Base-by-base conservation (phyloP, 1,284 basidiomycete species). In the Anthracocystis panici-leucophaei region DNA sequence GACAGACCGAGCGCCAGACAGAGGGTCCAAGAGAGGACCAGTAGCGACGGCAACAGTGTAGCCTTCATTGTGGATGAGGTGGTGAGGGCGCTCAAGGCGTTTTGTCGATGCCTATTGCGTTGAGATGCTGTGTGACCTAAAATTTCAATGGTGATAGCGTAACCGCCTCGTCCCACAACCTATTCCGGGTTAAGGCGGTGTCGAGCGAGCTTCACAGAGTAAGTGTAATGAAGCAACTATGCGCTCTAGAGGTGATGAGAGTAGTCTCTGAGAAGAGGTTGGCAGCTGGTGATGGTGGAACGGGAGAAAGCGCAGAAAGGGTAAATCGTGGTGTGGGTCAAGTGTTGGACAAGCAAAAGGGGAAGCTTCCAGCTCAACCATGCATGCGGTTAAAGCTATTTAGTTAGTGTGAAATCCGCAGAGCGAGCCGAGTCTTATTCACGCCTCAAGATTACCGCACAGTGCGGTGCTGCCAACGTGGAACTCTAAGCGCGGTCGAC, bases 11-110 rank as follows among this genome's bases (percentile, higher is more conserved):
- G 60, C 23, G 64, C 54, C 3, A 75, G 50, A 29, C 64, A 75
- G 5, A 75, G 64, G 25, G 73, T 70, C 60, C 40, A 57, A 9
- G 67, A 75, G n/a, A 75, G 57, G 44, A 64, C 72, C 55, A 75
- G 49, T 25, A 75, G 66, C 49, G 72, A 75, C 5, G 67, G 64
- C 20, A 71, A 48, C 23, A 75, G 49, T 42, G 23, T 51, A 42
- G 58, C 57, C 53, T 54, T 65, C 72, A 75, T 75, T 27, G 45
- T 61, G 21, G 16, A 14, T 40, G 40, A 14, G 33, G 14, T 14
- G 18, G 10, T 27, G 27, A 7, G 7, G 31, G 44, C 40, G 50
- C 23, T 54, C 25, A 0, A 23, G 53, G 44, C 23, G 49, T 31
- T 35, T 6, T 7, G 10, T 11, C n/a, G 40, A 10, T 57, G 16